phyloP scores from a whole-genome alignment of 345 rosid genomes.

The Anastatica hierochuntica region DNA sequence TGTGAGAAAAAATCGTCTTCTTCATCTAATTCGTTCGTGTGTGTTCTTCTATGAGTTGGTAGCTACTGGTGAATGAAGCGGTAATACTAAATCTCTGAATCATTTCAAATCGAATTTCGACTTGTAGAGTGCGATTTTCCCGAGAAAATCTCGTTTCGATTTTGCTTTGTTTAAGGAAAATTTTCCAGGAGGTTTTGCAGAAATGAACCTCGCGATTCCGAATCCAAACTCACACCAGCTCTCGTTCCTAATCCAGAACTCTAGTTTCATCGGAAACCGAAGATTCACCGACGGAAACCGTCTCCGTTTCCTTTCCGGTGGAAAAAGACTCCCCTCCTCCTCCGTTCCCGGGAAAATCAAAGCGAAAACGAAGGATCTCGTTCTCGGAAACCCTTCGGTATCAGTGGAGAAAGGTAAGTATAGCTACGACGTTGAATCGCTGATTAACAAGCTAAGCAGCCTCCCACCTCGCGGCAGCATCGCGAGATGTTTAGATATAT shows the following conservation, averaged over 20 bases:
- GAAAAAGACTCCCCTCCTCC: slow-evolving; percentile 15
- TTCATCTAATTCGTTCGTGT: too few relatives aligned
- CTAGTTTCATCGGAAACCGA: slow-evolving; percentile 19
- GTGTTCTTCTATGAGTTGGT: too few relatives aligned
- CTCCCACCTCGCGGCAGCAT: slow-evolving; percentile 98
- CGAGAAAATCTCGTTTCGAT: slow-evolving; percentile 9
- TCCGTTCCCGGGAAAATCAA: slow-evolving; percentile 23
- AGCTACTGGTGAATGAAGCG: too few relatives aligned
- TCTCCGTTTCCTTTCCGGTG: slow-evolving; percentile 27
- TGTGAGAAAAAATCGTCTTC: too few relatives aligned
- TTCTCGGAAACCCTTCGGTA: slow-evolving; percentile 71
- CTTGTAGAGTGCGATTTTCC: too few relatives aligned
- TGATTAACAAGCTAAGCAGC: slow-evolving; percentile 94
- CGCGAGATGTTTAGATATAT: slow-evolving; percentile 72
- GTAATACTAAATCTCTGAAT: too few relatives aligned
- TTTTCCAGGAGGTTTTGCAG: too few relatives aligned
- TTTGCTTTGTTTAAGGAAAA: neutral
- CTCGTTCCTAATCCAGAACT: slow-evolving; percentile 25
- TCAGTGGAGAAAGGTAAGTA: slow-evolving; percentile 83
- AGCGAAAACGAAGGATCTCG: slow-evolving; percentile 52
- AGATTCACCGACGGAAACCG: slow-evolving; percentile 21
- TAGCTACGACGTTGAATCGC: slow-evolving; percentile 88
- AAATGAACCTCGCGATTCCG: slow-evolving; percentile 28
- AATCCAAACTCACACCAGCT: slow-evolving; percentile 25
- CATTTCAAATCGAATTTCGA: too few relatives aligned